Evolutionary conservation across 495 filamentous ascomycete genomes (phyloP), one percentile per base, ranked within the genome.

Genomic region (Podospora comata): DNA sequence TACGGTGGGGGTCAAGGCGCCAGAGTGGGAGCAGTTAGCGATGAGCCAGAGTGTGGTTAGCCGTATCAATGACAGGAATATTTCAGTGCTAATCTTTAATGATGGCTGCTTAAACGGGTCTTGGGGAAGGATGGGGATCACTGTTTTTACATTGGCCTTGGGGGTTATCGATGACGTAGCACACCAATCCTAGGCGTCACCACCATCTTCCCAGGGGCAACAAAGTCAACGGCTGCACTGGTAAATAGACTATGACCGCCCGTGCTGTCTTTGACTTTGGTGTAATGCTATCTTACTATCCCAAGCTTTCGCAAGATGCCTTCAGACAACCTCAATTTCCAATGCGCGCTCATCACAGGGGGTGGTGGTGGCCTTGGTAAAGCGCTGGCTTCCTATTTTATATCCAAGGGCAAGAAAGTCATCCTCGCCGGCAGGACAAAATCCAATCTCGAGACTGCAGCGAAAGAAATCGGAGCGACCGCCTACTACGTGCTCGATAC

Each of bases 311-410:
- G 15, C 39, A 48, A 48, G 39, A 58, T 58, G 55, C 2, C 13
- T 20, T 58, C 62, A 23, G 57, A 65, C 57, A 68, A 68, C 19
- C 69, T 76, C 27, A 55, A 65, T 20, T 80, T 82, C 34, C 72
- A 77, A 20, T 82, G 79, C 66, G 80, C 77, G 65, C 67, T 81
- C 3, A 70, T 82, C 34, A 83, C 82, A 28, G 84, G 82, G 60
- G 81, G 82, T 26, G 81, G 76, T 27, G 81, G 80, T 63, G 83
- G 83, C 57, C 78, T 85, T 63, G 83, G 83, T 39, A 73, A 76
- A 55, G 79, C 81, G 18, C 73, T 84, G 20, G 72, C 82, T 0
- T 55, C 79, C 26, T 79, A 79, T 65, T 73, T 85, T 30, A 71
- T 82, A 32, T 67, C 72, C 11, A 67, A 76, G 62, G 79, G 79